phyloP scores from a whole-genome alignment of 225 moss, liverwort and hornwort genomes.

The Sphagnum contortum region DNA sequence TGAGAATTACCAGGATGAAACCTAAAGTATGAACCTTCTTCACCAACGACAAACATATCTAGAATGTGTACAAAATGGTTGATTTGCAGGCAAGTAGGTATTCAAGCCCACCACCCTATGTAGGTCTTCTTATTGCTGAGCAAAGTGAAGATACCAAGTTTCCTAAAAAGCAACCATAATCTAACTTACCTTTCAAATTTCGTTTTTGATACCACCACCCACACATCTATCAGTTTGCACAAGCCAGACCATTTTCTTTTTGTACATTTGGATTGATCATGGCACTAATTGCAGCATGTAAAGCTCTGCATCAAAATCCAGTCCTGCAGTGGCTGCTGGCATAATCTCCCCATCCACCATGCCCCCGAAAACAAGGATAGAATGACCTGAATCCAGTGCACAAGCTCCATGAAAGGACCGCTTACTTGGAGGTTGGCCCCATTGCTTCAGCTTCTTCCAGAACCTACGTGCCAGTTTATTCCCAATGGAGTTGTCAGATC shows the following conservation, averaged over 20 bases:
- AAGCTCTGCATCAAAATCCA: constrained; percentile 78
- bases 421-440: constrained; percentile 58
- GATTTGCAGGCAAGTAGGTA: constrained; percentile 9
- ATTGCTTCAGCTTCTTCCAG: constrained; percentile 88
- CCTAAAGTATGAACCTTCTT: too few species aligned
- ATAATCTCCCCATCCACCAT: constrained; percentile 74
- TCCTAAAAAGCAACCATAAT: constrained; percentile 21
- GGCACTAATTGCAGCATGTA: constrained; percentile 79
- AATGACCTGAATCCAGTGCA: constrained; percentile 64
- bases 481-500: constrained; percentile 19
- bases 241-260: too few species aligned
- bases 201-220: too few species aligned
- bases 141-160: constrained; percentile 23
- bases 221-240: too few species aligned
- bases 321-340: constrained; percentile 32
- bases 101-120: constrained; percentile 20
- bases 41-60: constrained; percentile 11
- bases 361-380: constrained; percentile 82
- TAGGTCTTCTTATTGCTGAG: constrained; percentile 17
- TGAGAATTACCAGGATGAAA: too few species aligned
- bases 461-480: constrained; percentile 52
- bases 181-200: background rate
- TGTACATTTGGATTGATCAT: constrained; percentile 17
- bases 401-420: constrained; percentile 90
- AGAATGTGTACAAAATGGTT: constrained; percentile 33